Percentiles rank a stretch among this genome's conserved stretches.
These are phyloP conservation scores for Casuarina cunninghamiana DNA, from an alignment of 306 rosid species.

Conservation along the genomic window DNA sequence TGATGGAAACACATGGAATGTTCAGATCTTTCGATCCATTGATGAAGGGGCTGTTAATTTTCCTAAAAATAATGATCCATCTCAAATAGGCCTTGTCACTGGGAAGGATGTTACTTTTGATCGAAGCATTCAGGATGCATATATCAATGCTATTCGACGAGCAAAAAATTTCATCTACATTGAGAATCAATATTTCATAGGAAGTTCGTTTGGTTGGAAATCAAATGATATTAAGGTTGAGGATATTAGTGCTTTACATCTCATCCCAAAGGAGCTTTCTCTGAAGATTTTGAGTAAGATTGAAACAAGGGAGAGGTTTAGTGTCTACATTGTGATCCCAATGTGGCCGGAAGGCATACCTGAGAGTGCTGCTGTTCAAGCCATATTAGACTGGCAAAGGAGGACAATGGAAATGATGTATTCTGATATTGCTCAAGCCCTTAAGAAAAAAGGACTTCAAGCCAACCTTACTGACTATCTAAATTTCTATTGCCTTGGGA, in stretches of 20 bases:
- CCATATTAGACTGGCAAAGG: constrained; percentile 84
- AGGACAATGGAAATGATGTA: constrained; percentile 93
- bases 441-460: constrained; percentile 40
- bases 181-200: constrained; percentile 85
- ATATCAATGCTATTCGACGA: constrained; percentile 72
- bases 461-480: constrained; percentile 61
- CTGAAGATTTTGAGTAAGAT: constrained; percentile 84
- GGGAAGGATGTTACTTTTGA: constrained; percentile 74
- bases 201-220: constrained; percentile 85
- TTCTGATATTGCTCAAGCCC: constrained; percentile 60
- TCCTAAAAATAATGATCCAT: constrained; percentile 45
- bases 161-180: constrained; percentile 83
- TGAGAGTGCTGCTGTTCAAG: constrained; percentile 79
- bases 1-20: constrained; percentile 60
- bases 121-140: constrained; percentile 77
- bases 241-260: constrained; percentile 74
- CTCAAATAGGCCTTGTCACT: constrained; percentile 54
- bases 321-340: constrained; percentile 74
- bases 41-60: constrained; percentile 79
- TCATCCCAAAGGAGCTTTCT: constrained; percentile 77
- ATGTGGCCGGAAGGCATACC: constrained; percentile 98
- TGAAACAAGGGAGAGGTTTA: constrained; percentile 71
- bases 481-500: constrained; percentile 86
- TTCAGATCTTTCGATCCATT: constrained; percentile 80
- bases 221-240: constrained; percentile 48